Evolutionary conservation across 2,329 filamentous ascomycete species (phyloP).

Genomic region (Cercospora beticola): DNA sequence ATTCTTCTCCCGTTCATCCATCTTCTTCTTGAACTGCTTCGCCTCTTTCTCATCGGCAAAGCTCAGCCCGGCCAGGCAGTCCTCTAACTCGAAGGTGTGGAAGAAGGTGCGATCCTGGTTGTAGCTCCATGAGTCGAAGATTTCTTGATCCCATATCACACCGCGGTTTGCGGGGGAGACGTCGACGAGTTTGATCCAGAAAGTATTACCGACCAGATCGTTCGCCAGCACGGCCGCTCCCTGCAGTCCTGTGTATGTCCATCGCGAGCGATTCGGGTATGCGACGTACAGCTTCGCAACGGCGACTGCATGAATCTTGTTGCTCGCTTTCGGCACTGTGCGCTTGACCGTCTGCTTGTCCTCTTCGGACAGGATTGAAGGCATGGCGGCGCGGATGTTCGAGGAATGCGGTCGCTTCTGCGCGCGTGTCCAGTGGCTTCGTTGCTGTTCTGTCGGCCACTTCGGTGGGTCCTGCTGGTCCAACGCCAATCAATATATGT

Average conservation of each 20-base stretch:
- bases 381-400: conserved; percentile 23
- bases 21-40: conserved; percentile 94
- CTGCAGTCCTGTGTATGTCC: conserved; percentile 91
- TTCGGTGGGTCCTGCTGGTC: background rate
- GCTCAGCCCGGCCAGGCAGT: conserved; percentile 84
- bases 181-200: conserved; percentile 97
- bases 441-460: background rate
- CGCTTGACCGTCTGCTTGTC: conserved; percentile 97
- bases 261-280: conserved; percentile 79
- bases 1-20: conserved; percentile 55
- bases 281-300: conserved; percentile 92
- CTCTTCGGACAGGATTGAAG: conserved; percentile 72
- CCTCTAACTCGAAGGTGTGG: conserved; percentile 93
- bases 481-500: background rate
- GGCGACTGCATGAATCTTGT: conserved; percentile 96
- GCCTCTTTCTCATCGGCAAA: conserved; percentile 98
- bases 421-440: background rate
- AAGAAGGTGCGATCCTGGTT: conserved; percentile 98
- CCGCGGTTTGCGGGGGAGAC: conserved; percentile 81
- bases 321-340: conserved; percentile 85
- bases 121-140: conserved; percentile 92
- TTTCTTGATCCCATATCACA: conserved; percentile 96
- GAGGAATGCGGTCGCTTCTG: background rate
- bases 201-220: conserved; percentile 90
- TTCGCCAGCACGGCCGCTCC: conserved; percentile 89